Base-by-base conservation (phyloP, 306 rosid species). In the Delonix regia region DNA sequence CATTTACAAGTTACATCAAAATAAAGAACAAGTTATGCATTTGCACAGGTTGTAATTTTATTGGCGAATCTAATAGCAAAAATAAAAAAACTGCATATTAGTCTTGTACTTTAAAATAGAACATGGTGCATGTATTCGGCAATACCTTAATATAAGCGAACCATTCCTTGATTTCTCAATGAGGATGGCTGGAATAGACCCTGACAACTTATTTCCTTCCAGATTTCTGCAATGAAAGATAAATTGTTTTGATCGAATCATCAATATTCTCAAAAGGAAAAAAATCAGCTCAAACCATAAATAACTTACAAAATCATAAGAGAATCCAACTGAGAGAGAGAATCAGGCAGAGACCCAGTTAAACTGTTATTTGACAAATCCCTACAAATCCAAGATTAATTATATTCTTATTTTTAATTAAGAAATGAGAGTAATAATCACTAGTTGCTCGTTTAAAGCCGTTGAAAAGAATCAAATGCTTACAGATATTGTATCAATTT, bases 401-500 rank as follows among this genome's bases (percentile, higher is more conserved):
- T 42, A 42, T 42, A 42, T 42, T 42, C 47, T 42, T 42, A 42
- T 42, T 4, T 5, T 42, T 42, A 42, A 42, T 9, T 25, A 24
- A n/a, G 10, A 39, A 15, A 21, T 10, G 18, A 42, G 27, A 10
- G n/a, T n/a, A n/a, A 3, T 6, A 30, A 1, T 60, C 22, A 9
- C 11, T 30, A 4, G 12, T 6, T 60, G 9, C 3, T 2, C 2
- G 38, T 6, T 42, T 42, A 42, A 42, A 42, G 1, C 47, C 47
- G 6, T 60, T 34, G 19, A 60, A 25, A 24, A 24, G 34, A 60
- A 25, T 25, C 22, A 18, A 16, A 55, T 33, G 52, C 81, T 83
- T 75, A 79, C 87, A 83, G n/a, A 27, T 52, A 21, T 57, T 47
- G 44, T 19, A 84, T 18, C 71, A 84, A 41, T 30, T 24, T 69